Percentiles rank a stretch among this genome's conserved stretches.
These are phyloP conservation scores for Eutrema salsugineum DNA, from an alignment of 441 rosid species.

Conservation along the genomic window DNA sequence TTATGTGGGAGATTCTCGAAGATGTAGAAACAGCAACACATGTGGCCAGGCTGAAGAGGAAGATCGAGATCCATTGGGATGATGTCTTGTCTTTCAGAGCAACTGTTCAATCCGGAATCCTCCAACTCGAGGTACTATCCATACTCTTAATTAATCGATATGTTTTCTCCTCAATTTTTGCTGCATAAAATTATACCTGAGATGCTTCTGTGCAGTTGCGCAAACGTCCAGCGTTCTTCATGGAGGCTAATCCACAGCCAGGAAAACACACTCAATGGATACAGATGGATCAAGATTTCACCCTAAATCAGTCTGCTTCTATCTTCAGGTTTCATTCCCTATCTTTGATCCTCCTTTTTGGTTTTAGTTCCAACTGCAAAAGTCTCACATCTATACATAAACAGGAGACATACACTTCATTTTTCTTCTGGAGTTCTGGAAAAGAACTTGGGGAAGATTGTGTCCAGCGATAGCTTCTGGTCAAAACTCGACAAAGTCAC, in stretches of 20 bases:
- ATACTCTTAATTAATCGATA: background rate
- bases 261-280: constrained; percentile 20
- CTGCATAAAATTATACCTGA: background rate
- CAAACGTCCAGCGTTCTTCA: constrained; percentile 10
- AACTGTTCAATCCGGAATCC: background rate
- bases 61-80: constrained; percentile 14
- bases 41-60: background rate
- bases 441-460: background rate
- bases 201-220: constrained; percentile 15
- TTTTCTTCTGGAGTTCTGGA: constrained; percentile 1
- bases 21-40: background rate
- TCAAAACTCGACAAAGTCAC: background rate
- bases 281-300: constrained; percentile 11
- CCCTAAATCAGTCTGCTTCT: background rate
- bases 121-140: constrained; percentile 15
- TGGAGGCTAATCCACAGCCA: background rate
- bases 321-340: constrained; percentile 3
- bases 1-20: constrained; percentile 25
- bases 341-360: background rate
- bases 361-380: background rate
- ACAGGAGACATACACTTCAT: constrained; percentile 25
- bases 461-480: constrained; percentile 10
- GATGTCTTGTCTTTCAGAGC: constrained; percentile 8
- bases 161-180: background rate
- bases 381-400: background rate